These are phyloP conservation scores for Phanerodontia chrysosporium DNA, from an alignment of 768 basidiomycete species.

Conservation along the genomic window DNA sequence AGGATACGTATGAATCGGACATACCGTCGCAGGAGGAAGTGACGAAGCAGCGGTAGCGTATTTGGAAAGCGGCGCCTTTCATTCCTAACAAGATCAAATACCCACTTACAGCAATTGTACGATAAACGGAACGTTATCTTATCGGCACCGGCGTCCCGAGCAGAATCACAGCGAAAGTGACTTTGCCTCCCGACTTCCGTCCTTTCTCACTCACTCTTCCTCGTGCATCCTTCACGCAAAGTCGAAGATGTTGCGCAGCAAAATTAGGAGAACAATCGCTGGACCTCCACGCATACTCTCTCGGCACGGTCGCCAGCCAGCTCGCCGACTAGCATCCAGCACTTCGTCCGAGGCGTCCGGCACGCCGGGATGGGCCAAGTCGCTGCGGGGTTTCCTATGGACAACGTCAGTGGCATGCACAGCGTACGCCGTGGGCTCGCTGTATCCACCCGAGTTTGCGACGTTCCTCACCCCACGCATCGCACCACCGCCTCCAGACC, in stretches of 20 bases:
- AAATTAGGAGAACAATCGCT: background rate
- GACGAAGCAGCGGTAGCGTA: background rate
- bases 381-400: background rate
- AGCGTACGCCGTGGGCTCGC: constrained; percentile 50
- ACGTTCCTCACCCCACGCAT: constrained; percentile 71
- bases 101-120: background rate
- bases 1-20: background rate
- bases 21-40: background rate
- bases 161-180: background rate
- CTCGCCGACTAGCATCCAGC: background rate
- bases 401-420: constrained; percentile 15
- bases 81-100: background rate
- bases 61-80: background rate
- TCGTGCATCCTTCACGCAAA: background rate
- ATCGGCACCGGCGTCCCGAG: background rate
- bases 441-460: constrained; percentile 66
- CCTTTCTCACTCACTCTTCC: background rate
- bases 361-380: background rate
- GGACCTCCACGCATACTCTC: background rate
- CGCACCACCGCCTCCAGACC: constrained; percentile 66
- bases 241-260: background rate
- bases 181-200: background rate
- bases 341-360: background rate
- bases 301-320: background rate
- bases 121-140: background rate